A percentile compares a stretch with the other conserved stretches of the same genome.
Evolutionary conservation across 2,329 filamentous ascomycete species (phyloP).

Genomic region (Boeremia exigua): DNA sequence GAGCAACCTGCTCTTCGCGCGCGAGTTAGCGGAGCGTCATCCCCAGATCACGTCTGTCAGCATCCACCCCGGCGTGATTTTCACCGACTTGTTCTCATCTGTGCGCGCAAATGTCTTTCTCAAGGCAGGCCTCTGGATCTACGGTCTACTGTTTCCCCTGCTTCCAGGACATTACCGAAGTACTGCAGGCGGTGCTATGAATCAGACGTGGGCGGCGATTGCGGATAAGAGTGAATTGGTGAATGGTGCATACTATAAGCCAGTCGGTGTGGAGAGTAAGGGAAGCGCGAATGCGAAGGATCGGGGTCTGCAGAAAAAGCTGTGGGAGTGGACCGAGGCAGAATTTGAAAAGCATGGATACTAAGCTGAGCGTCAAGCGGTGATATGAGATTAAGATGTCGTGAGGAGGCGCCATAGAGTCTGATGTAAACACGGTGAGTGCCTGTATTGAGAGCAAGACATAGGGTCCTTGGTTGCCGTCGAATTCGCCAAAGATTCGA

Average conservation of each 20-base stretch:
- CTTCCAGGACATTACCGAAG: conserved; percentile 41
- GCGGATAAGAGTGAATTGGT: conserved; percentile 41
- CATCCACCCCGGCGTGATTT: conserved; percentile 58
- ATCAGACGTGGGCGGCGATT: conserved; percentile 53
- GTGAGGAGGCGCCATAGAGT: too few species aligned
- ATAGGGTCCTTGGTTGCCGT: too few species aligned
- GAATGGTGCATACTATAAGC: conserved; percentile 53
- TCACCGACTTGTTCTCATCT: conserved; percentile 51
- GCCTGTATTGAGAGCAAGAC: too few species aligned
- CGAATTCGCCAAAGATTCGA: too few species aligned
- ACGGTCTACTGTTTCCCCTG: conserved; percentile 26
- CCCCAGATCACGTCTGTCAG: conserved; percentile 53
- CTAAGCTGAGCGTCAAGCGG: conserved; percentile 19
- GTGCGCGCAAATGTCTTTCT: conserved; percentile 34
- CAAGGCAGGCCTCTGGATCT: conserved; percentile 34
- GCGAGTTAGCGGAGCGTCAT: conserved; percentile 52
- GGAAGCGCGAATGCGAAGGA: conserved; percentile 38
- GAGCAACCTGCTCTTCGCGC: conserved; percentile 57
- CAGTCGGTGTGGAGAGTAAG: conserved; percentile 33
- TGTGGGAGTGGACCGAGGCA: conserved; percentile 49
- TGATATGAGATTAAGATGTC: too few species aligned
- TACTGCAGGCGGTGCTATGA: conserved; percentile 47
- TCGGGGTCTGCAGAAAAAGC: conserved; percentile 41
- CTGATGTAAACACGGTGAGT: too few species aligned
- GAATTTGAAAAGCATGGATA: conserved; percentile 44